Conservation (phyloP, 345 rosid species). For the Aethionema arabicum region DNA sequence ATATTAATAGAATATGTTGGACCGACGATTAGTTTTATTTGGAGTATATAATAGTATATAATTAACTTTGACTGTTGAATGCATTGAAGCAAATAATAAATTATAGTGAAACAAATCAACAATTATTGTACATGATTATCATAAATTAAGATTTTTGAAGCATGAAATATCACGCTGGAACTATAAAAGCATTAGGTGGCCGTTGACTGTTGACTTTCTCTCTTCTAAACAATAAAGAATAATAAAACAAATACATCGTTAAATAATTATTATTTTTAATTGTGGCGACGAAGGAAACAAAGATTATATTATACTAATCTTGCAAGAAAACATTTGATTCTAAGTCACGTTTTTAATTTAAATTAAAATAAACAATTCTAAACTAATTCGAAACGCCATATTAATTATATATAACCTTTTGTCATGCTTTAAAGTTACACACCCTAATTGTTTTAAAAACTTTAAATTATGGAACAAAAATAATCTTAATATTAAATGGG, state of each 20-base stretch:
- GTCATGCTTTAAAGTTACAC: constrained; percentile 26
- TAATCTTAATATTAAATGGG: not conserved
- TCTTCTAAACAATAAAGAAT: not conserved
- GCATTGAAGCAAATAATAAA: not conserved
- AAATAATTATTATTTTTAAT: no score
- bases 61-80: not conserved
- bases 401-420: constrained; percentile 5
- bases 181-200: constrained; percentile 24
- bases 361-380: not conserved
- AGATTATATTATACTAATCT: not conserved
- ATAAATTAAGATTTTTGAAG: not conserved
- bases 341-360: constrained; percentile 27
- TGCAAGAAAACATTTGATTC: constrained; percentile 4
- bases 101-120: no score
- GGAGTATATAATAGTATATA: not conserved
- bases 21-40: not conserved
- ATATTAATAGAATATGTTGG: no score
- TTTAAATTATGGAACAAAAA: not conserved
- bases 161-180: constrained; percentile 23
- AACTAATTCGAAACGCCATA: constrained; percentile 17
- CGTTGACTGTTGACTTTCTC: constrained; percentile 31
- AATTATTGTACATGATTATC: no score
- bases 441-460: no score
- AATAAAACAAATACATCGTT: no score
- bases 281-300: constrained; percentile 20